These are phyloP conservation scores for Spergularia bocconei DNA, from an alignment of 148 eudicot species.

Conservation along the genomic window DNA sequence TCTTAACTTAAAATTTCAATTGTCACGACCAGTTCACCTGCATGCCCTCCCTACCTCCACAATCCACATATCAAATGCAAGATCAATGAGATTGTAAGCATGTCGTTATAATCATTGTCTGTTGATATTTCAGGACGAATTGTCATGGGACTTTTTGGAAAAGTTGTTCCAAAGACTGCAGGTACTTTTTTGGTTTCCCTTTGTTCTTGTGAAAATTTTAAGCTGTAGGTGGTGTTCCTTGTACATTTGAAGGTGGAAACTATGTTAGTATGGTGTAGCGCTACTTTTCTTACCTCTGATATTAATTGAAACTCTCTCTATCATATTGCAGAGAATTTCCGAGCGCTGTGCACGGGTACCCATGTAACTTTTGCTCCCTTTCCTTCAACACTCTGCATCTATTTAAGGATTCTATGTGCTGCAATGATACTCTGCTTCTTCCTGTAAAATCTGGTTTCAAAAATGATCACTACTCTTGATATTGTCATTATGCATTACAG, in stretches of 20 bases:
- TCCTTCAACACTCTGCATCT: conserved; percentile 12
- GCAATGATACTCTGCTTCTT: not conserved
- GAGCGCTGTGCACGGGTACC: conserved; percentile 99
- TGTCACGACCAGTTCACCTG: not conserved
- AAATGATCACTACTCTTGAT: not conserved
- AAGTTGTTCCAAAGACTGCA: conserved; percentile 79
- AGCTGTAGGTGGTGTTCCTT: not conserved
- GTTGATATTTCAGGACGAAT: conserved; percentile 64
- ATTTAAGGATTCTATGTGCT: not conserved
- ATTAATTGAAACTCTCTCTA: conserved; percentile 4
- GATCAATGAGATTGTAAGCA: not conserved
- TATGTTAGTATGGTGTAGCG: not conserved
- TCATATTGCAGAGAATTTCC: conserved; percentile 77
- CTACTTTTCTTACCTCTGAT: not conserved
- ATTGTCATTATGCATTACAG: not conserved
- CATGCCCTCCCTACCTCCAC: not conserved
- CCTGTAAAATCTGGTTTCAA: not conserved
- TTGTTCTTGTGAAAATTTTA: not conserved
- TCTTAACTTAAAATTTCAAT: not conserved
- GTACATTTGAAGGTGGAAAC: not conserved
- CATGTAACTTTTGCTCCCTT: conserved; percentile 55
- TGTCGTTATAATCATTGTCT: conserved; percentile 14
- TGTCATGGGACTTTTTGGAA: conserved; percentile 87
- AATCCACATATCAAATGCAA: not conserved
- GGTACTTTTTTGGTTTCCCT: conserved; percentile 39